A percentile compares a stretch with the other conserved stretches of the same genome.
Conservation (phyloP, 768 basidiomycete genomes). For the Goffeauzyma gilvescens region DNA sequence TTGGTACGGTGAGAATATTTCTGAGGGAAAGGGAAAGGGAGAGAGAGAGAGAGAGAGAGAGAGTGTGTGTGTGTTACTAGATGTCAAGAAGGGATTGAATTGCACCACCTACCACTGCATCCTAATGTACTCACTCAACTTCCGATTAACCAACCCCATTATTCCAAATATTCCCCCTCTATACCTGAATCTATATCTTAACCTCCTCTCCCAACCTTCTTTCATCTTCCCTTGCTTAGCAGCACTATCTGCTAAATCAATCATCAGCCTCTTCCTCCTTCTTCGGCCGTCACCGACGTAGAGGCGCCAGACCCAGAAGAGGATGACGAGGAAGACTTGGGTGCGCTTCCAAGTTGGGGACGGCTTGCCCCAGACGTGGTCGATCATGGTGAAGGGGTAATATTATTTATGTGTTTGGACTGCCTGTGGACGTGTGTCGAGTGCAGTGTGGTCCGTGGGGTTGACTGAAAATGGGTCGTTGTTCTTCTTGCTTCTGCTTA, state of each 20-base stretch:
- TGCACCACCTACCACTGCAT: no score
- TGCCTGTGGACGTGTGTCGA: no score
- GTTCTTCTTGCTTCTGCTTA: no score
- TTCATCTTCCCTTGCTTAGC: conserved; percentile 15
- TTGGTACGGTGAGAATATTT: conserved; percentile 89
- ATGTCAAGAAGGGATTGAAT: no score
- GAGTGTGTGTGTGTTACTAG: no score
- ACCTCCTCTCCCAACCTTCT: conserved; percentile 11
- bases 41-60: neutral
- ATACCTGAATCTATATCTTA: neutral
- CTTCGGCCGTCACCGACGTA: conserved; percentile 37
- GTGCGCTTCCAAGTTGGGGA: conserved; percentile 74
- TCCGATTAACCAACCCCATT: conserved; percentile 21
- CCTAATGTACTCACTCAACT: conserved; percentile 27
- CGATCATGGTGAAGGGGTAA: conserved; percentile 55
- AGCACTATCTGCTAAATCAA: conserved; percentile 19
- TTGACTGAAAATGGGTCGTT: no score
- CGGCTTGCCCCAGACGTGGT: conserved; percentile 74
- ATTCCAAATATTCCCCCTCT: conserved; percentile 9
- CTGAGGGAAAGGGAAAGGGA: conserved; percentile 31
- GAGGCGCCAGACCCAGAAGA: conserved; percentile 81
- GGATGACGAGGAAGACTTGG: conserved; percentile 76
- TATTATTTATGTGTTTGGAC: no score
- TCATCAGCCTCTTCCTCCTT: conserved; percentile 4
- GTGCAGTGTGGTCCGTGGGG: no score